Base-by-base conservation (phyloP, 176 grass and related monocot genomes). In the Ensete glaucum region DNA sequence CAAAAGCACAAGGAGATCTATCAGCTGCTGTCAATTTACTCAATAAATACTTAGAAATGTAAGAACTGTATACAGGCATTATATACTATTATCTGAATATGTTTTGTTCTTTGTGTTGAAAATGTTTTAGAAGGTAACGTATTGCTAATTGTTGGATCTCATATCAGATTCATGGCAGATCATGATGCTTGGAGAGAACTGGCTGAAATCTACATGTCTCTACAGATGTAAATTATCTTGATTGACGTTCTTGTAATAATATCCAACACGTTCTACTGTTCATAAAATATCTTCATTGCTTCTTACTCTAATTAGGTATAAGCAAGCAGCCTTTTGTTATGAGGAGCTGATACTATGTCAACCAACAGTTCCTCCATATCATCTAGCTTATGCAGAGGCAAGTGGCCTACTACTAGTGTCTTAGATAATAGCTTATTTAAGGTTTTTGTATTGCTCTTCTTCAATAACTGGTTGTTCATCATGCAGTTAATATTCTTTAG, bases 151-250 rank as follows among this genome's bases (percentile, higher is more conserved):
- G 24, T 78, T 87, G 64, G 72, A 65, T 48, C 5, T 26, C 78
- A 53, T 85, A 20, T 78, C 75, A 99, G 96, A 89, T 99, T 99
- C 82, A 99, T 99, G 96, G 96, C 96, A 29, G 96, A 99, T 88
- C 82, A 94, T 81, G 91, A 99, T 82, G 91, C 96, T 57, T 99
- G 96, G 96, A 99, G 91, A 94, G 96, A 99, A 91, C 91, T 95
- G 87, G 96, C 96, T 75, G 96, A 99, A 82, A 84, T 85, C 15
- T 99, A 99, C 49, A 83, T 99, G 75, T 87, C 86, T 60, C 73
- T 89, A 83, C 88, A 88, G 80, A 94, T 94, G 96, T 99, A 80
- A 89, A 84, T 54, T 57, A 23, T 77, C 78, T 23, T 34, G 73
- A 65, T 63, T 54, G 81, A 59, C 52, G 74, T 78, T 81, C 16